These are phyloP conservation scores for Populus euphratica DNA, from an alignment of 345 rosid species.

Conservation along the genomic window DNA sequence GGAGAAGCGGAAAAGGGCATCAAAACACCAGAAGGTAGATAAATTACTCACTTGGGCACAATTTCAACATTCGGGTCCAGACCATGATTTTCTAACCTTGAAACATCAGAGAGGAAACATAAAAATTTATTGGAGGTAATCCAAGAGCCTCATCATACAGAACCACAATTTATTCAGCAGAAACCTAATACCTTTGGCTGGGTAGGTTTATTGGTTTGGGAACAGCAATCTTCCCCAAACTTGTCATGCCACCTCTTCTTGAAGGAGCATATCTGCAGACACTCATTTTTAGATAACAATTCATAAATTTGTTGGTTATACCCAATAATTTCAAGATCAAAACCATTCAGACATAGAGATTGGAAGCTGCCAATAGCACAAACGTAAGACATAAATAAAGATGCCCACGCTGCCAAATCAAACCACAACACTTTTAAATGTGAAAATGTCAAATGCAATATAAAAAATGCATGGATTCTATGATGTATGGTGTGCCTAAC, in stretches of 20 bases:
- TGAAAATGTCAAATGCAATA: neutral
- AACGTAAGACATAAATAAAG: neutral
- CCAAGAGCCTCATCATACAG: neutral
- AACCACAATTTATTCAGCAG: neutral
- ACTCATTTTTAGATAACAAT: neutral
- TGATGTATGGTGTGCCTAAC: neutral
- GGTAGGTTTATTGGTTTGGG: slow-evolving; percentile 98
- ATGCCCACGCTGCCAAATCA: neutral
- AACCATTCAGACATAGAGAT: neutral
- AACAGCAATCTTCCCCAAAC: slow-evolving; percentile 89
- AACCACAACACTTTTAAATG: neutral
- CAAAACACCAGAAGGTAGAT: neutral
- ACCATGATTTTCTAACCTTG: slow-evolving; percentile 96
- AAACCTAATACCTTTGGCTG: slow-evolving; percentile 74
- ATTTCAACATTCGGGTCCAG: slow-evolving; percentile 95
- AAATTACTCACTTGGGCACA: slow-evolving; percentile 87
- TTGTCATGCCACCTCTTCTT: slow-evolving; percentile 88
- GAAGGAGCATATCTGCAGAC: slow-evolving; percentile 68
- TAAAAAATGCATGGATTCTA: neutral
- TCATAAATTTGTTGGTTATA: neutral
- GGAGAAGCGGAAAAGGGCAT: neutral
- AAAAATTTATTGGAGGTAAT: neutral
- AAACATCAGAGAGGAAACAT: slow-evolving; percentile 22
- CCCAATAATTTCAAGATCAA: neutral
- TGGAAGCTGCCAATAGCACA: neutral